These are phyloP conservation scores for Piromyces sp. DNA, from an alignment of 192 early-diverging fungal genomes.

Conservation along the genomic window DNA sequence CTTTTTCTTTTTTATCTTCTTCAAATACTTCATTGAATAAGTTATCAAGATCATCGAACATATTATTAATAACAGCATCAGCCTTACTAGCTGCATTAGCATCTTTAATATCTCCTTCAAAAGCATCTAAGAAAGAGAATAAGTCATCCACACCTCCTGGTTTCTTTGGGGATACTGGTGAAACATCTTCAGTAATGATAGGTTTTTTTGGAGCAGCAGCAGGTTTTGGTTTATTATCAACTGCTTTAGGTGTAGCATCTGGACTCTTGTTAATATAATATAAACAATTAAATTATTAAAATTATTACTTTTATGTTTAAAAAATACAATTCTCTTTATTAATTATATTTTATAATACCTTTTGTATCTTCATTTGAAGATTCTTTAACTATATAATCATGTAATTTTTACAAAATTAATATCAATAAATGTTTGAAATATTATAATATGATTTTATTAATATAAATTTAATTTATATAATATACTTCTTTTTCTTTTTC, in stretches of 20 bases:
- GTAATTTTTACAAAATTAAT: background rate
- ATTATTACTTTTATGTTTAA: background rate
- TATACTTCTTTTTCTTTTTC: background rate
- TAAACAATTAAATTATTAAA: conserved; percentile 2
- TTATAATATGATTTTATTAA: no score
- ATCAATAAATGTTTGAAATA: background rate
- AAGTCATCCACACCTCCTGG: conserved; percentile 13
- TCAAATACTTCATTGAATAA: background rate
- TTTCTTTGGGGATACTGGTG: conserved; percentile 1
- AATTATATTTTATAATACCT: background rate
- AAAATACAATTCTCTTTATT: no score
- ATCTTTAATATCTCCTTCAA: conserved; percentile 5
- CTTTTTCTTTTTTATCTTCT: background rate
- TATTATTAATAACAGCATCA: background rate
- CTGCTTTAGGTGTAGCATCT: conserved; percentile 1
- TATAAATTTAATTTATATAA: conserved; percentile 5
- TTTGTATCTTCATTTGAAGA: conserved; percentile 1
- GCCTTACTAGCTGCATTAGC: background rate
- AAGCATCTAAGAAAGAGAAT: conserved; percentile 27
- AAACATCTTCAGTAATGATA: conserved; percentile 7
- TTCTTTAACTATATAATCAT: background rate
- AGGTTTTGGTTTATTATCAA: conserved; percentile 1
- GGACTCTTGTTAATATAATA: background rate
- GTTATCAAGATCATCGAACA: background rate
- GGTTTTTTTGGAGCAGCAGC: background rate